phyloP scores from a whole-genome alignment of 257 asterid species.

The Solanum microdontum region DNA sequence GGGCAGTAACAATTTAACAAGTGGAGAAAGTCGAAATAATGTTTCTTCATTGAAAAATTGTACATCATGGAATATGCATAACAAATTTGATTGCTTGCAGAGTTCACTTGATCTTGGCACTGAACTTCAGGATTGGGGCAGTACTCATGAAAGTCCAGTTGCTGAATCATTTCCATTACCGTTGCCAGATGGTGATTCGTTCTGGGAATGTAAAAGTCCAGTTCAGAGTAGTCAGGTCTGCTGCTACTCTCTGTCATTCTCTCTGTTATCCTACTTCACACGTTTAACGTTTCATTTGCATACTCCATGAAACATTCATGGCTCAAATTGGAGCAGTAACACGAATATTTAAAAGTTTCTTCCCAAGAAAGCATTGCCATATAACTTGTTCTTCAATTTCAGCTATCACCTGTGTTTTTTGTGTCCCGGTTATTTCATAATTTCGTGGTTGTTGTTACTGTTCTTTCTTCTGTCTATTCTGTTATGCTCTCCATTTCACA shows the following conservation, averaged over 20 bases:
- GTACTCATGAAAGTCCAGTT: slow-evolving; percentile 15
- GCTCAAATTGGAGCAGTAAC: neutral
- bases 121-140: slow-evolving; percentile 15
- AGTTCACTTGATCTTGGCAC: slow-evolving; percentile 15
- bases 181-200: neutral
- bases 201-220: slow-evolving; percentile 3
- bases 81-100: slow-evolving; percentile 16
- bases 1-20: slow-evolving; percentile 14
- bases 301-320: neutral
- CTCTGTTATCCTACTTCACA: neutral
- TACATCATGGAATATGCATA: slow-evolving; percentile 14
- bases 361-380: neutral
- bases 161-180: slow-evolving; percentile 25
- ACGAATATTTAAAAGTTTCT: neutral
- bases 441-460: neutral
- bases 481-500: neutral
- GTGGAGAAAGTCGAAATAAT: slow-evolving; percentile 13
- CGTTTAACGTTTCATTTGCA: neutral
- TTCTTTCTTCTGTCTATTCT: neutral
- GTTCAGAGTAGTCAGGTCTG: slow-evolving; percentile 1
- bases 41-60: slow-evolving; percentile 15
- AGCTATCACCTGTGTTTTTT: neutral
- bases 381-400: neutral
- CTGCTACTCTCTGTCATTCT: neutral
- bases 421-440: neutral